phyloP scores from a whole-genome alignment of 129 eudicot species.

The Scalesia atractyloides region DNA sequence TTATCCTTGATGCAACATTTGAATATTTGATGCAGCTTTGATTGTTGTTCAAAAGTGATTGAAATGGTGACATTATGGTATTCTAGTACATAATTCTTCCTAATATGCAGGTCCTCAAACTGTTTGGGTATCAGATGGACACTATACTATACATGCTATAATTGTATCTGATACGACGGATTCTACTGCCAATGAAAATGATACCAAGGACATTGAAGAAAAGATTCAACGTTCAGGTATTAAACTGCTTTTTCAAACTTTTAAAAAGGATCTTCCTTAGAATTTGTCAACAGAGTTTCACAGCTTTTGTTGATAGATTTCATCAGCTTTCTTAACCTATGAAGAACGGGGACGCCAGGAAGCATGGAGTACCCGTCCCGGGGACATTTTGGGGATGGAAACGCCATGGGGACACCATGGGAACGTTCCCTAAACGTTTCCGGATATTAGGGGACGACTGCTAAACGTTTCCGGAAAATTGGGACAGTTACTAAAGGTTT shows the following conservation, averaged over 20 bases:
- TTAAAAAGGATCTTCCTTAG: not conserved
- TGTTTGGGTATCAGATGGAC: constrained; percentile 90
- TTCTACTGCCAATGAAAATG: constrained; percentile 41
- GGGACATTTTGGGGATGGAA: too few species aligned
- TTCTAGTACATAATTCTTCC: constrained; percentile 23
- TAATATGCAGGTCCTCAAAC: constrained; percentile 59
- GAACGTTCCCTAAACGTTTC: too few species aligned
- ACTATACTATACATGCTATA: constrained; percentile 61
- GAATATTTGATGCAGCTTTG: not conserved
- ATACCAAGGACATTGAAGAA: constrained; percentile 40
- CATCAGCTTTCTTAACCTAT: not conserved
- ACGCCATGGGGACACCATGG: too few species aligned
- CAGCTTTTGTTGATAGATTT: not conserved
- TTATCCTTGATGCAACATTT: not conserved
- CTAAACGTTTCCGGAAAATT: too few species aligned
- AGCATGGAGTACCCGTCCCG: too few species aligned
- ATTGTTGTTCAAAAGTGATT: constrained; percentile 9
- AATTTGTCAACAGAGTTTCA: not conserved
- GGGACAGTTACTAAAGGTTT: too few species aligned
- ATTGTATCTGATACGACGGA: constrained; percentile 47
- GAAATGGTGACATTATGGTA: constrained; percentile 21
- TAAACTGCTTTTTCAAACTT: not conserved
- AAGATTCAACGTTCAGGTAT: constrained; percentile 56
- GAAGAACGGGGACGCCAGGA: too few species aligned
- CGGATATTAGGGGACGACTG: too few species aligned